Evolutionary conservation across 78 protist genomes (phyloP).

Genomic region (slime mould (Dictyostelium discoideum)): dicty_2.7 NC_007088.5:1540001-1540500

Average conservation of each 20-base stretch:
- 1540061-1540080: background rate
- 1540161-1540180: background rate
- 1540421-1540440: background rate
- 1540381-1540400: too few species aligned
- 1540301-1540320: too few species aligned
- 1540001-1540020: background rate
- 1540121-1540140: background rate
- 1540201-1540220: background rate
- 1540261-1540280: too few species aligned
- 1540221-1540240: background rate
- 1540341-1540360: background rate
- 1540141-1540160: background rate
- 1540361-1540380: background rate
- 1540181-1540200: background rate
- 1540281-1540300: background rate
- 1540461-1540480: too few species aligned
- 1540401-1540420: too few species aligned
- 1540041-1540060: background rate
- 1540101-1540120: background rate
- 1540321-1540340: background rate
- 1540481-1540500: too few species aligned
- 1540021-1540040: background rate
- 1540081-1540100: too few species aligned
- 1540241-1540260: background rate
- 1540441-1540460: too few species aligned